These are phyloP conservation scores for Meyerozyma smithsonii DNA, from an alignment of 1,139 yeast genomes.

Conservation along the genomic window DNA sequence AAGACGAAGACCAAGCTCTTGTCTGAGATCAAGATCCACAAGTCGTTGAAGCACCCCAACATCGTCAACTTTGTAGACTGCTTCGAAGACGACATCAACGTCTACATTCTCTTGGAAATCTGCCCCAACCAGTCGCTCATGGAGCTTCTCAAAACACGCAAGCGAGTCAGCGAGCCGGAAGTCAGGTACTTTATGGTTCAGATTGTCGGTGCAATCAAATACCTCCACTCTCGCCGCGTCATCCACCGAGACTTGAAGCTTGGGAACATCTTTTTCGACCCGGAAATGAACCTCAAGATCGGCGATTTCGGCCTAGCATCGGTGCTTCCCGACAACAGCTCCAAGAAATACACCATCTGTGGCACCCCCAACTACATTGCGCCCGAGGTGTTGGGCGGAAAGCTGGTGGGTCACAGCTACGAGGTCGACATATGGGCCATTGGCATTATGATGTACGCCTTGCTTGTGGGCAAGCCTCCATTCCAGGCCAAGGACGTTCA, in stretches of 20 bases:
- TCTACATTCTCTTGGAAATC: constrained; percentile 86
- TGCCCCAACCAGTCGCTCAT: constrained; percentile 91
- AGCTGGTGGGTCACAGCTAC: constrained; percentile 82
- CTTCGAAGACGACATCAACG: constrained; percentile 91
- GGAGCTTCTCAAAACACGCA: constrained; percentile 86
- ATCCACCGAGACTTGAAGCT: constrained; percentile 92
- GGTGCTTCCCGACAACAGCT: constrained; percentile 58
- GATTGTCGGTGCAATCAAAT: constrained; percentile 88
- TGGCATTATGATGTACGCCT: constrained; percentile 92
- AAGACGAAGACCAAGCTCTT: constrained; percentile 85
- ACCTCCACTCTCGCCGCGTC: constrained; percentile 89
- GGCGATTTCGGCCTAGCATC: constrained; percentile 98
- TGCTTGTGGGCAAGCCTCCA: constrained; percentile 91
- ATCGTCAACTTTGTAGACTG: constrained; percentile 91
- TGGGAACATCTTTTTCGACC: constrained; percentile 91
- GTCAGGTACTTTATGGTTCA: constrained; percentile 88
- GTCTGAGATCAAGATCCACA: constrained; percentile 94
- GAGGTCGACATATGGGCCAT: constrained; percentile 97
- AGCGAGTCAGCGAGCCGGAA: constrained; percentile 83
- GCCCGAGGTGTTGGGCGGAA: constrained; percentile 91
- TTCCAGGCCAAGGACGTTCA: constrained; percentile 95
- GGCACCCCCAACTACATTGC: constrained; percentile 99
- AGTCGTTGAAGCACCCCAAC: constrained; percentile 81
- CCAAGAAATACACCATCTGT: constrained; percentile 87
- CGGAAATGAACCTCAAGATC: constrained; percentile 85